Evolutionary conservation across 257 asterid species (phyloP).

Genomic region (Parsonsia alboflavescens): DNA sequence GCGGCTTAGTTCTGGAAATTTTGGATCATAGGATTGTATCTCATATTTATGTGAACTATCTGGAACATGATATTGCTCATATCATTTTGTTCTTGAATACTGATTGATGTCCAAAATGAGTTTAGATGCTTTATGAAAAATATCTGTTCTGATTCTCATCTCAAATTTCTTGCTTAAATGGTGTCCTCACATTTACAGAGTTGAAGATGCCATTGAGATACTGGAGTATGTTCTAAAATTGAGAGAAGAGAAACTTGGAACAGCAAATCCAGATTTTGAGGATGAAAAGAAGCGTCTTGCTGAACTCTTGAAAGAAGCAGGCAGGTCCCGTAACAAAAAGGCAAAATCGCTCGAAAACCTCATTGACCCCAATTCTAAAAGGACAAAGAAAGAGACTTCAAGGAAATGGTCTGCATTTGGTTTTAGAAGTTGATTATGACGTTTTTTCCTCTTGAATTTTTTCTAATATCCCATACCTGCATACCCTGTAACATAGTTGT

Average conservation of each 20-base stretch:
- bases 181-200: conserved; percentile 40
- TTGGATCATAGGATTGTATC: neutral
- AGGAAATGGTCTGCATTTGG: conserved; percentile 98
- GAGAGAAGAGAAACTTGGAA: conserved; percentile 97
- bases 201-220: conserved; percentile 95
- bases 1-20: neutral
- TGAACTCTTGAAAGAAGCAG: conserved; percentile 94
- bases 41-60: neutral
- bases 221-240: conserved; percentile 85
- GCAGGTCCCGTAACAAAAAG: conserved; percentile 84
- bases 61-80: neutral
- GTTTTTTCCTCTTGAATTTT: conserved; percentile 1
- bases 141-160: too few relatives aligned
- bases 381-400: conserved; percentile 78
- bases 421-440: conserved; percentile 57
- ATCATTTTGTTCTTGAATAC: neutral
- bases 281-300: conserved; percentile 95
- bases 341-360: conserved; percentile 92
- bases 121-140: too few relatives aligned
- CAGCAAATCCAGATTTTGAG: conserved; percentile 94
- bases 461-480: conserved; percentile 19
- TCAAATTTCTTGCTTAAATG: neutral
- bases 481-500: conserved; percentile 43
- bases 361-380: conserved; percentile 74
- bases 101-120: neutral